Base-by-base conservation (phyloP, 192 early-diverging fungal species). In the Rhizoclosmatium sp. region DNA sequence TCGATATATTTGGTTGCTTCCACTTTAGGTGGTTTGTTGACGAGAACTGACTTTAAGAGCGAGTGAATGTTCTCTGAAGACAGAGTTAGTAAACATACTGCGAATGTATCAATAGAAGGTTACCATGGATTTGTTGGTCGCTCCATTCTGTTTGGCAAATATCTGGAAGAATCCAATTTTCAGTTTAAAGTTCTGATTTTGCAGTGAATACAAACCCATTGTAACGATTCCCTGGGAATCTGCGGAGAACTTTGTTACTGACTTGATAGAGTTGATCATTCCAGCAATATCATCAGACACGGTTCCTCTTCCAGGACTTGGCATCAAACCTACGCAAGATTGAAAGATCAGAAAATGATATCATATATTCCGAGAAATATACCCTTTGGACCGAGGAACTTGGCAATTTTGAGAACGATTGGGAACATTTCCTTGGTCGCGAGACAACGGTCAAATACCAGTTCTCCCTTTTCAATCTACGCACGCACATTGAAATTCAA, bases 371-470 rank as follows among this genome's bases (percentile, higher is more conserved):
- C 4, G 67, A 41, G 9, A 23, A 31, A 2, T 2, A 39, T 58
- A 72, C 70, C 95, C 81, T 94, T 95, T 41, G 97, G 97, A 74
- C 97, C 97, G 77, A 99, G 82, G 41, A 96, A 81, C 61, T 92
- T 90, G 4, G 95, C 97, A 81, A 99, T 92, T 80, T 92, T 93
- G 47, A 95, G 89, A 47, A 97, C 94, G 49, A 89, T 84, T 40
- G 95, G 95, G 83, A 95, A 92, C 93, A 97, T 95, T 19, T 87
- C 93, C 44, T 93, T 94, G 47, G 95, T 99, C 4, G 95, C 89
- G 65, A 99, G 84, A 70, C 92, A 93, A 77, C 93, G 94, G 86
- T 96, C 93, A 80, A 97, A 95, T 68, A 89, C 79, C 45, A 96
- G 65, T 71, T 91, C 80, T 59, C 89, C 92, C 3, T 91, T 79